Evolutionary conservation across 306 rosid species (phyloP).

Genomic region (Betula pendula): DNA sequence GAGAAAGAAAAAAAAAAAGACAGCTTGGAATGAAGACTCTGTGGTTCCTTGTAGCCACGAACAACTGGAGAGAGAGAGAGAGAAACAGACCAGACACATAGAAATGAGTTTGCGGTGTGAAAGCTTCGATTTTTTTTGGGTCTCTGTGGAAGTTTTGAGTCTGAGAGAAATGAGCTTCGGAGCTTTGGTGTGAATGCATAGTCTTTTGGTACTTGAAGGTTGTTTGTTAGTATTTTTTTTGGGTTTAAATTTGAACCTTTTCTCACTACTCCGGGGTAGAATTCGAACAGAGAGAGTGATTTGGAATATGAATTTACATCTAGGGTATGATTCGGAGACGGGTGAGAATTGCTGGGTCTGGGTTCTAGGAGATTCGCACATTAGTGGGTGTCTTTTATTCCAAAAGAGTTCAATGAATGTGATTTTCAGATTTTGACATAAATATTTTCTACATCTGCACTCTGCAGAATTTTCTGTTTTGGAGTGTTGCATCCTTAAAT

Average conservation of each 20-base stretch:
- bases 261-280: too few relatives aligned
- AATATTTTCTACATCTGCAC: too few relatives aligned
- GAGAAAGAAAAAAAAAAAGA: too few relatives aligned
- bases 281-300: too few relatives aligned
- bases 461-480: too few relatives aligned
- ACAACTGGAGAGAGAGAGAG: too few relatives aligned
- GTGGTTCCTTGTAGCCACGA: too few relatives aligned
- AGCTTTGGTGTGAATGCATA: background rate
- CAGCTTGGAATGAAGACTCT: too few relatives aligned
- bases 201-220: background rate
- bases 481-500: too few relatives aligned
- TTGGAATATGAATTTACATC: background rate
- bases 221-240: background rate
- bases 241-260: background rate
- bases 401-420: background rate
- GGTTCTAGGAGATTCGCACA: slow-evolving; percentile 21
- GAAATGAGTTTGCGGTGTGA: slow-evolving; percentile 3
- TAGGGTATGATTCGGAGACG: too few relatives aligned
- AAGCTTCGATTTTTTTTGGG: slow-evolving; percentile 11
- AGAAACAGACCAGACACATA: too few relatives aligned
- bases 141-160: background rate
- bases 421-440: background rate
- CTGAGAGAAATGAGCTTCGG: background rate
- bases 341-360: background rate
- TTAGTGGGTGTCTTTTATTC: slow-evolving; percentile 11